Percentiles rank a stretch among this genome's conserved stretches.
Conservation (phyloP, 2,329 filamentous ascomycete species). For the Simplicillium sp. region DNA sequence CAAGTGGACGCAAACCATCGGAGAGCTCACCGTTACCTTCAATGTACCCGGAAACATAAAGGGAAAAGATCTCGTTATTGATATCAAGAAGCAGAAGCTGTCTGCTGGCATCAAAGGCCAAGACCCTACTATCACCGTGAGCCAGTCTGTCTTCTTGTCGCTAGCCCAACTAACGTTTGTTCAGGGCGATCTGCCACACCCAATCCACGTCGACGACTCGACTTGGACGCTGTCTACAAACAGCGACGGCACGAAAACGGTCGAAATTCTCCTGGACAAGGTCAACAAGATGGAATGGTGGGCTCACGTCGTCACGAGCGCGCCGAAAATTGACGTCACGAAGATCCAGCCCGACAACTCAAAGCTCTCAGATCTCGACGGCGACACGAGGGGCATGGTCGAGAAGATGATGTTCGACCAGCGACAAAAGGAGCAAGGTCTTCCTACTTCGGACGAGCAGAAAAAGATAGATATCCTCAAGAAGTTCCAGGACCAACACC, state of each 20-base stretch:
- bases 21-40: slow-evolving; percentile 73
- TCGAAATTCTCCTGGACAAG: slow-evolving; percentile 90
- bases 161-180: slow-evolving; percentile 5
- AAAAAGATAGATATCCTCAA: slow-evolving; percentile 88
- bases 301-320: slow-evolving; percentile 78
- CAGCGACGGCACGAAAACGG: slow-evolving; percentile 54
- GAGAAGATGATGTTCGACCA: slow-evolving; percentile 99
- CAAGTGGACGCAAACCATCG: slow-evolving; percentile 93
- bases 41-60: slow-evolving; percentile 75
- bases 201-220: slow-evolving; percentile 74
- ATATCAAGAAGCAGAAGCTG: slow-evolving; percentile 70
- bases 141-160: slow-evolving; percentile 7
- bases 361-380: slow-evolving; percentile 85
- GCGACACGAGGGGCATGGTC: slow-evolving; percentile 91
- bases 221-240: slow-evolving; percentile 84
- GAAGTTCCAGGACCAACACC: slow-evolving; percentile 79
- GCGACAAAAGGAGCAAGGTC: slow-evolving; percentile 86
- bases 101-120: slow-evolving; percentile 82
- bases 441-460: slow-evolving; percentile 87
- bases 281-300: slow-evolving; percentile 98
- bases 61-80: slow-evolving; percentile 72
- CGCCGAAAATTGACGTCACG: slow-evolving; percentile 86
- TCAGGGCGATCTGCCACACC: slow-evolving; percentile 76
- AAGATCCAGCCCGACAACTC: slow-evolving; percentile 93
- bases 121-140: slow-evolving; percentile 70